Conservation (phyloP, 495 filamentous ascomycete genomes). For the Acidiella bohemica region DNA sequence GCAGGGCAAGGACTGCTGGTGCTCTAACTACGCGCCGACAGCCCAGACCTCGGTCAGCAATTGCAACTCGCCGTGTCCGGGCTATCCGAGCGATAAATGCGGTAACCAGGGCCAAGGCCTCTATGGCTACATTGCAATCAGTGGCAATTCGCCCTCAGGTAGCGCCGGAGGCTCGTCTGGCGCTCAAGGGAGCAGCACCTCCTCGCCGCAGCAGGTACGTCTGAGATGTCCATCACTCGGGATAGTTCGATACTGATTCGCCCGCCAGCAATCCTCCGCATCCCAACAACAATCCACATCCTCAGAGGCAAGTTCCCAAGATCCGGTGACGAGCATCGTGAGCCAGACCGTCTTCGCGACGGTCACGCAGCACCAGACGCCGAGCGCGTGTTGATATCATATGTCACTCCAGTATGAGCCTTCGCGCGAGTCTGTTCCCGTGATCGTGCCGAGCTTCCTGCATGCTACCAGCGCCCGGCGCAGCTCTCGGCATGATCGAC, state of each 20-base stretch:
- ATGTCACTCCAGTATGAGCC: slow-evolving; percentile 17
- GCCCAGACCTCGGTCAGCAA: slow-evolving; percentile 31
- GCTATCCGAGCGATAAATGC: slow-evolving; percentile 51
- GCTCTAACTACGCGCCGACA: slow-evolving; percentile 53
- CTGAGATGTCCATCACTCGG: too few relatives aligned
- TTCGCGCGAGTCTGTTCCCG: slow-evolving; percentile 17
- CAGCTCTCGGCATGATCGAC: background rate
- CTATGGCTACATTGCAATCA: slow-evolving; percentile 47
- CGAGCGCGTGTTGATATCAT: slow-evolving; percentile 14
- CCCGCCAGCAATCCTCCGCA: too few relatives aligned
- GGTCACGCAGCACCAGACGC: slow-evolving; percentile 9
- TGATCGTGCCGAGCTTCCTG: slow-evolving; percentile 6
- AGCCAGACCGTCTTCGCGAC: slow-evolving; percentile 14
- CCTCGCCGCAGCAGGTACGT: too few relatives aligned
- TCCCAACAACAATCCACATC: too few relatives aligned
- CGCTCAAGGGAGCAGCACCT: slow-evolving; percentile 6
- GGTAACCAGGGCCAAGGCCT: slow-evolving; percentile 40
- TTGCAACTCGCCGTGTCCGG: slow-evolving; percentile 50
- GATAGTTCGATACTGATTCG: too few relatives aligned
- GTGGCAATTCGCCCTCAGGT: slow-evolving; percentile 33
- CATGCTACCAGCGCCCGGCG: background rate
- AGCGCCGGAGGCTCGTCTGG: slow-evolving; percentile 24
- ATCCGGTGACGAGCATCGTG: slow-evolving; percentile 9
- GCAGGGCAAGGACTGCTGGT: slow-evolving; percentile 57
- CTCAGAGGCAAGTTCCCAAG: background rate